Conservation (phyloP, 1,139 yeast species). For the Sugiyamaella paludigena region DNA sequence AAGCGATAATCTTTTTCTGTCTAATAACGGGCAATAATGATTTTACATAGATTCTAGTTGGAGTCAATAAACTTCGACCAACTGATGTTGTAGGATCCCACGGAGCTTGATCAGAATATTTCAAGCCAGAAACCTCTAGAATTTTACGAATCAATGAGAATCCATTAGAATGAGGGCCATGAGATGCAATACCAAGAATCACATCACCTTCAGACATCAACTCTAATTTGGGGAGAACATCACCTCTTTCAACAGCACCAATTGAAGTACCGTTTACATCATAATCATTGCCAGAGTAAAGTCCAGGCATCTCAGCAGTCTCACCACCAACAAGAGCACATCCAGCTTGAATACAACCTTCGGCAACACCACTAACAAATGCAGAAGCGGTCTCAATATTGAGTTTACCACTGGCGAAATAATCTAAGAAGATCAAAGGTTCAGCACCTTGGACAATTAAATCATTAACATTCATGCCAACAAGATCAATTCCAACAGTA, state of each 20-base stretch:
- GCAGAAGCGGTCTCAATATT: constrained; percentile 81
- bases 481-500: constrained; percentile 97
- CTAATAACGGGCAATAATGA: constrained; percentile 70
- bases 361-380: constrained; percentile 93
- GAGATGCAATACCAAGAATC: constrained; percentile 80
- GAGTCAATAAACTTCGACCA: constrained; percentile 83
- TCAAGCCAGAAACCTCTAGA: constrained; percentile 66
- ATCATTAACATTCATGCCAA: constrained; percentile 98
- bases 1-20: constrained; percentile 63
- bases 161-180: constrained; percentile 96
- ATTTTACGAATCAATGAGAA: constrained; percentile 95
- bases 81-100: constrained; percentile 74
- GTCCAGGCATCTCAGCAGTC: constrained; percentile 99
- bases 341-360: constrained; percentile 92
- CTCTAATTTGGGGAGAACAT: constrained; percentile 67
- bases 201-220: constrained; percentile 77
- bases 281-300: constrained; percentile 92
- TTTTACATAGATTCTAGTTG: constrained; percentile 93
- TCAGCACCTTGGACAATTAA: constrained; percentile 98
- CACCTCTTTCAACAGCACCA: constrained; percentile 88
- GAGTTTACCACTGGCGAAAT: constrained; percentile 92
- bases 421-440: constrained; percentile 91
- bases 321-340: constrained; percentile 99
- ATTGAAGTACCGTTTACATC: constrained; percentile 98
- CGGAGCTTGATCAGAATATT: constrained; percentile 77